Base-by-base conservation (phyloP, 345 rosid species). In the Nasturtium officinale region DNA sequence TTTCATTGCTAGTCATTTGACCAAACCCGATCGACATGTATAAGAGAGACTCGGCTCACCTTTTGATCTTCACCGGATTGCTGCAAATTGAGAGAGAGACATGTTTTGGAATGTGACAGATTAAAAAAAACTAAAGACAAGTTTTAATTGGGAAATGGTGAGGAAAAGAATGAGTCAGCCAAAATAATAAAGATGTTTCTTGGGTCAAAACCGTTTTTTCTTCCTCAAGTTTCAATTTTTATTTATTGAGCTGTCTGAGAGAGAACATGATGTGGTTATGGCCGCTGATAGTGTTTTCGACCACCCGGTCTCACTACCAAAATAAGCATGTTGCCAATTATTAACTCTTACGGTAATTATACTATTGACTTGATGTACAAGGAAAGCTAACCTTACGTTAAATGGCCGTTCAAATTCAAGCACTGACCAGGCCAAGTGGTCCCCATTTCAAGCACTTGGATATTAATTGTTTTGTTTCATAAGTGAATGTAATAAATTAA, bases 251-350 rank as follows among this genome's bases (percentile, higher is more conserved):
- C 67, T 75, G 78, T 75, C 67, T 67, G 51, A 71, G 21, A 71
- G 29, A 71, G 48, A 51, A 60, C 75, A 71, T 71, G 77, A 71
- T 71, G 77, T 59, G 51, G 72, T 51, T 65, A 73, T 65, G 59
- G 30, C 77, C 72, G 23, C 56, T 64, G 46, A 60, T 38, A 13
- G 28, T 21, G 37, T 58, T 38, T 20, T 20, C 46, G 29, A 50
- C 60, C 61, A 50, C 55, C 72, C 30, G 32, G 51, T 54, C 65
- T 32, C 33, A 32, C 42, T 57, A 50, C 61, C 30, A 74, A 35
- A 59, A 20, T 59, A 59, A 67, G 62, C 68, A 59, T 67, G 78
- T 20, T 74, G 45, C 61, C 35, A 48, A 13, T 9, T 42, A 6
- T 20, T 46, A 56, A 10, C 12, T 56, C 33, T 47, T 65, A 56